Conservation (phyloP, 371 early-diverging fungal genomes). For the Encephalitozoon romaleae region DNA sequence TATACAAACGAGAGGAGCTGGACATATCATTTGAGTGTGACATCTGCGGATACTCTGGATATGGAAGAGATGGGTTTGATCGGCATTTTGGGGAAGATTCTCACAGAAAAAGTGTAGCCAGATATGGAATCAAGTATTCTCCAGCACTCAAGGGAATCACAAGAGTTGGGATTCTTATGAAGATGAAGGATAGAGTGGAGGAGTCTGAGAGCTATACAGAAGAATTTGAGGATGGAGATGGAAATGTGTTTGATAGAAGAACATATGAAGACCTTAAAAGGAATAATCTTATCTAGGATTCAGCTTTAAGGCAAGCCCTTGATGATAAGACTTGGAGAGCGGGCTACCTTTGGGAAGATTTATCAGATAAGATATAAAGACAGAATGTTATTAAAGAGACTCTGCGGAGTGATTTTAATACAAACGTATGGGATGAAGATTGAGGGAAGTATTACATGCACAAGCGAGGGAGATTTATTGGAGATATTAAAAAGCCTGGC, state of each 20-base stretch:
- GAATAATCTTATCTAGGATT: conserved; percentile 36
- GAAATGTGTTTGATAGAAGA: conserved; percentile 91
- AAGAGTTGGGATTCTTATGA: neutral
- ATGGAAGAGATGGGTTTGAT: neutral
- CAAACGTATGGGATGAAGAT: conserved; percentile 10
- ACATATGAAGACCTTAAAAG: conserved; percentile 68
- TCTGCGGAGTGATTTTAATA: neutral
- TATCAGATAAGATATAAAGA: conserved; percentile 6
- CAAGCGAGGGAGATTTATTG: neutral
- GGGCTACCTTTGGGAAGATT: neutral
- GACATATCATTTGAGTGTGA: neutral
- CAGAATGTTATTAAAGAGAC: neutral
- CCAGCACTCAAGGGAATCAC: neutral
- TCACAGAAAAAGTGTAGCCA: neutral
- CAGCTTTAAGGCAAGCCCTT: neutral
- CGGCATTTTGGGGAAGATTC: neutral
- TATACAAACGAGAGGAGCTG: neutral
- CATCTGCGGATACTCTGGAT: neutral
- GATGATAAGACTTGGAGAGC: neutral
- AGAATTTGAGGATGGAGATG: conserved; percentile 85
- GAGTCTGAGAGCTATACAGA: conserved; percentile 63
- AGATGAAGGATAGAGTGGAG: conserved; percentile 5
- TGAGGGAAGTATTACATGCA: conserved; percentile 11
- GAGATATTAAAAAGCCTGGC: neutral
- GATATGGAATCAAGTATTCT: neutral